Percentiles rank a stretch among this genome's conserved stretches.
Conservation (phyloP, 2,329 filamentous ascomycete species). For the Aspergillus persii region DNA sequence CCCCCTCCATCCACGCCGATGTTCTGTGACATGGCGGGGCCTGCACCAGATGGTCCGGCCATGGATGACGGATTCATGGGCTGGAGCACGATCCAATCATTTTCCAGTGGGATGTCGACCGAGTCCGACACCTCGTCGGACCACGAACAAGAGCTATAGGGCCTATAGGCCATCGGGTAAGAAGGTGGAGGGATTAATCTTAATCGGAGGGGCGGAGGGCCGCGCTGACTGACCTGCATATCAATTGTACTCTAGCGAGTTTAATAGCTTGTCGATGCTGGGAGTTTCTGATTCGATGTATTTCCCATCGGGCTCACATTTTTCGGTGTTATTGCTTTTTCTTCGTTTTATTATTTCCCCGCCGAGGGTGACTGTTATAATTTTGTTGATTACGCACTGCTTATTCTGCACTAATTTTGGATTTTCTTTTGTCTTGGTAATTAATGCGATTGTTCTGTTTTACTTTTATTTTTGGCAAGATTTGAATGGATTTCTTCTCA, state of each 20-base stretch:
- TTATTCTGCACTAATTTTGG: no score
- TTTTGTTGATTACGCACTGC: neutral
- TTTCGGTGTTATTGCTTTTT: neutral
- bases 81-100: conserved; percentile 17
- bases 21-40: conserved; percentile 27
- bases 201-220: neutral
- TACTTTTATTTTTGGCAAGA: neutral
- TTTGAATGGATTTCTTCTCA: neutral
- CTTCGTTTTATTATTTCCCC: neutral
- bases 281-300: neutral
- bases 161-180: neutral
- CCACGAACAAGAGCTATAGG: conserved; percentile 19
- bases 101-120: conserved; percentile 16
- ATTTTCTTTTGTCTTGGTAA: conserved; percentile 1
- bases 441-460: neutral
- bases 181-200: neutral
- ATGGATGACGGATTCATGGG: conserved; percentile 19
- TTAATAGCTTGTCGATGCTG: conserved; percentile 1
- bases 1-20: conserved; percentile 23
- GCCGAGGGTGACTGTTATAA: neutral
- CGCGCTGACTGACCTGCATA: conserved; percentile 11
- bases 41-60: conserved; percentile 16
- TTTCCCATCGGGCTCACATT: conserved; percentile 2
- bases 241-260: conserved; percentile 6
- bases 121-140: conserved; percentile 17